phyloP scores from a whole-genome alignment of 176 grass and related monocot genomes.

The Tuctoria greenei region DNA sequence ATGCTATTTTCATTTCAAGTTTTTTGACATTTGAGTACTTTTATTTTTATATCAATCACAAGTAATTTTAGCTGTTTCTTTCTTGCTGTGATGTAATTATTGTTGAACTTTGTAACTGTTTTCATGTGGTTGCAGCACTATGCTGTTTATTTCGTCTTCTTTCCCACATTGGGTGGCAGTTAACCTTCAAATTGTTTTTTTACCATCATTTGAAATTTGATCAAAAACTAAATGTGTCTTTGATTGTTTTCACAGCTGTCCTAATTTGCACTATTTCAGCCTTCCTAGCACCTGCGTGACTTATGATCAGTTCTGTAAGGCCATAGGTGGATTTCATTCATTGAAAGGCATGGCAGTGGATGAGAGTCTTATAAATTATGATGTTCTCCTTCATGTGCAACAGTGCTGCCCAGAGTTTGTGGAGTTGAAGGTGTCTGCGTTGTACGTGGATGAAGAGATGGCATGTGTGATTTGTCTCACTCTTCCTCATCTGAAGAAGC shows the following conservation, averaged over 20 bases:
- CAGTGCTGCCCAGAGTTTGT: conserved; percentile 43
- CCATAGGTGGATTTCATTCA: conserved; percentile 36
- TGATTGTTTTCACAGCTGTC: conserved; percentile 37
- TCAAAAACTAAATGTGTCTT: conserved; percentile 30
- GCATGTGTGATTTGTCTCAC: conserved; percentile 55
- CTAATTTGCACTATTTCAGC: conserved; percentile 54
- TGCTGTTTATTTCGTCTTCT: background rate
- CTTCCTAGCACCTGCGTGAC: conserved; percentile 46
- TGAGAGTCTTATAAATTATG: conserved; percentile 43
- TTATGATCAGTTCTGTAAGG: conserved; percentile 38
- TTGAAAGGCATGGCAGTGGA: conserved; percentile 71
- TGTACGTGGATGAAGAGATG: conserved; percentile 51
- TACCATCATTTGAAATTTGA: background rate
- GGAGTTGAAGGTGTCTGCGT: conserved; percentile 54
- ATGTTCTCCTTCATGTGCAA: conserved; percentile 53
- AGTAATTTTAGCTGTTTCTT: background rate
- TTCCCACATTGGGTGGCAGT: background rate
- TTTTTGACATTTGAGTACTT: too few species aligned
- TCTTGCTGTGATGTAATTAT: background rate
- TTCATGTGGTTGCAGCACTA: background rate
- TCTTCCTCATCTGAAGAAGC: conserved; percentile 55
- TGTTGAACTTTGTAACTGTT: background rate
- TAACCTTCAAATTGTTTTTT: background rate
- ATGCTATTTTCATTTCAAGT: background rate
- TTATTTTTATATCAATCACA: background rate